Conservation (phyloP, 1,139 yeast genomes). For the Debaryomyces udenii region DNA sequence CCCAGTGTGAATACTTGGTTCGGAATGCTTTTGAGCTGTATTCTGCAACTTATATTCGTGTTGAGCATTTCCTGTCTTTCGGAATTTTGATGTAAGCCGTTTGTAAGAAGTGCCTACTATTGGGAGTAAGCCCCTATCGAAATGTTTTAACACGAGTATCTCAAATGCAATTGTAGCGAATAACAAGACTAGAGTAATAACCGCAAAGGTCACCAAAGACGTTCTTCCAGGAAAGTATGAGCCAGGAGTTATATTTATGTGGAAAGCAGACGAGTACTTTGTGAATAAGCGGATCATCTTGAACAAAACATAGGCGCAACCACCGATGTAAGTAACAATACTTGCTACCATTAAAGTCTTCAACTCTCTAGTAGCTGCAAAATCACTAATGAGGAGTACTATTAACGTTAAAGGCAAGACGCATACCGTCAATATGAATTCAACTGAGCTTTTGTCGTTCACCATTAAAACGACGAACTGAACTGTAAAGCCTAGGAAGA, state of each 20-base stretch:
- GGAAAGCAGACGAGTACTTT: constrained; percentile 37
- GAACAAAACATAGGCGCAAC: constrained; percentile 53
- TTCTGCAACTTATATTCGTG: too few species aligned
- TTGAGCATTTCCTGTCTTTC: too few species aligned
- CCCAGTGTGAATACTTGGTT: neutral
- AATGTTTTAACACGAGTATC: constrained; percentile 38
- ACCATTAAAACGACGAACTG: constrained; percentile 56
- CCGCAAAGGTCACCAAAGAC: constrained; percentile 52
- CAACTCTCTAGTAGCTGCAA: constrained; percentile 44
- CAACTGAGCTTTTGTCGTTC: constrained; percentile 40
- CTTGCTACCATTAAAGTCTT: constrained; percentile 31
- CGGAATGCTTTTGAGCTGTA: neutral
- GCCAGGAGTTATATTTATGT: constrained; percentile 27
- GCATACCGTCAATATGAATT: constrained; percentile 52
- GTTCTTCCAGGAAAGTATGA: constrained; percentile 51
- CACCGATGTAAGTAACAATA: constrained; percentile 39
- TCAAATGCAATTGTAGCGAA: constrained; percentile 41
- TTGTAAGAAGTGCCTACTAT: constrained; percentile 29
- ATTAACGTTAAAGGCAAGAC: constrained; percentile 52
- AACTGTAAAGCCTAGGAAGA: constrained; percentile 56
- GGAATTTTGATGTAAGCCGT: constrained; percentile 22
- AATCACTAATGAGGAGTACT: constrained; percentile 40
- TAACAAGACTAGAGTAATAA: constrained; percentile 45
- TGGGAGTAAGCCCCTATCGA: constrained; percentile 43
- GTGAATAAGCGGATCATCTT: constrained; percentile 53